phyloP scores from a whole-genome alignment of 2,329 filamentous ascomycete species.

The Colletotrichum eleusines region DNA sequence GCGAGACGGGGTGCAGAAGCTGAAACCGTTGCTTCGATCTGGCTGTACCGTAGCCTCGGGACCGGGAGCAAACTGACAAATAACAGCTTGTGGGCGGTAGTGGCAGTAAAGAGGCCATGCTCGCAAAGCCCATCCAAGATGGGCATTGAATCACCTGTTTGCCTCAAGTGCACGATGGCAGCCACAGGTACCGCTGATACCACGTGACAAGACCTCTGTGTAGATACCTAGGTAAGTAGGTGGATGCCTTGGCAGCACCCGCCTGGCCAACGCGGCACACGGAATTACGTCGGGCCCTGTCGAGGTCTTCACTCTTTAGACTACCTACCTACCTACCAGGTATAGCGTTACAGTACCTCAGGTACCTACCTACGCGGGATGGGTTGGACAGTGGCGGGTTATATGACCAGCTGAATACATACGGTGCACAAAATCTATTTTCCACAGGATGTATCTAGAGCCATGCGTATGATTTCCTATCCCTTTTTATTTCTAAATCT shows the following conservation, averaged over 20 bases:
- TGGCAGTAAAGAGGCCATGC: background rate
- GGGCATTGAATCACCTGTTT: background rate
- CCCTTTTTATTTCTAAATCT: too few relatives aligned
- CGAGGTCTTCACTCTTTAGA: too few relatives aligned
- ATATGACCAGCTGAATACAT: too few relatives aligned
- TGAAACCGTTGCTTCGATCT: constrained; percentile 29
- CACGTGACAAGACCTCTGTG: too few relatives aligned
- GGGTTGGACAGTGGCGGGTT: too few relatives aligned
- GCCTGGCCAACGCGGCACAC: constrained; percentile 19
- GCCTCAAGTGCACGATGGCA: background rate
- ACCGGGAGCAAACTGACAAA: constrained; percentile 8
- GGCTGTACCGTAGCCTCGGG: constrained; percentile 18
- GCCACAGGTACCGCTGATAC: background rate
- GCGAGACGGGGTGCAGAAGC: constrained; percentile 31
- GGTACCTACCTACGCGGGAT: background rate
- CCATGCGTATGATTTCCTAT: too few relatives aligned
- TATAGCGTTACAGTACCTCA: background rate
- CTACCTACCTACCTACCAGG: too few relatives aligned
- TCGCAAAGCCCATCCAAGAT: background rate
- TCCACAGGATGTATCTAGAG: too few relatives aligned
- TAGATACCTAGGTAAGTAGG: background rate
- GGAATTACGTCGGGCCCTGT: constrained; percentile 31
- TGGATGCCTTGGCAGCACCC: constrained; percentile 26
- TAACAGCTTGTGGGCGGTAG: background rate
- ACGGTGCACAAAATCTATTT: too few relatives aligned